Conservation (phyloP, 2,329 filamentous ascomycete species). For the Xylariaceae sp. region DNA sequence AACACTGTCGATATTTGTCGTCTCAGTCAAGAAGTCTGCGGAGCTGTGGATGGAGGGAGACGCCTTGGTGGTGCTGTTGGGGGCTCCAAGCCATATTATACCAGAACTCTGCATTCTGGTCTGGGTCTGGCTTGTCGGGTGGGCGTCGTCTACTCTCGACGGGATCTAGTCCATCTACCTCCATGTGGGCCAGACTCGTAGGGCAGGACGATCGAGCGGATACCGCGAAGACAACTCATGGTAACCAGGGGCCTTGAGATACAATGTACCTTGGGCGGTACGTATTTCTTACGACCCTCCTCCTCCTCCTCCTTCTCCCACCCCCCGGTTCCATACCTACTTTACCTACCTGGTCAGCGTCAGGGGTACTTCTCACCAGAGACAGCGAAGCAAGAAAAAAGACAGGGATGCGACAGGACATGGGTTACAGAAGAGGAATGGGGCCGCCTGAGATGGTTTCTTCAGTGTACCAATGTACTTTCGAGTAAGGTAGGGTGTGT, state of each 20-base stretch:
- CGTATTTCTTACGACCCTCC: neutral
- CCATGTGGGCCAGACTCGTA: conserved; percentile 13
- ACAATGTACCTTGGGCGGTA: neutral
- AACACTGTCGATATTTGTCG: conserved; percentile 5
- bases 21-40: conserved; percentile 3
- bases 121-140: conserved; percentile 8
- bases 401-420: conserved; percentile 9
- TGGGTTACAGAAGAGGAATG: conserved; percentile 15
- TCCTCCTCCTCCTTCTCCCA: conserved; percentile 1
- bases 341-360: too few species aligned
- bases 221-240: conserved; percentile 15
- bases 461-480: neutral
- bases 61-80: conserved; percentile 12
- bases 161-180: conserved; percentile 17
- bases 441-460: conserved; percentile 7
- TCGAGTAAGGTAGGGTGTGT: too few species aligned
- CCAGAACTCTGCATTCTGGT: conserved; percentile 10
- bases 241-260: conserved; percentile 5
- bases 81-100: conserved; percentile 20
- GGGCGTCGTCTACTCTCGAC: conserved; percentile 12
- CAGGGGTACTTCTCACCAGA: conserved; percentile 5
- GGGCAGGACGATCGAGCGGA: conserved; percentile 18
- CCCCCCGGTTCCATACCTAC: too few species aligned
- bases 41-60: conserved; percentile 13
- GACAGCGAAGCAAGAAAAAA: conserved; percentile 12